These are phyloP conservation scores for Aspergillus terreus DNA, from an alignment of 2,329 filamentous ascomycete species.

Conservation along the genomic window DNA sequence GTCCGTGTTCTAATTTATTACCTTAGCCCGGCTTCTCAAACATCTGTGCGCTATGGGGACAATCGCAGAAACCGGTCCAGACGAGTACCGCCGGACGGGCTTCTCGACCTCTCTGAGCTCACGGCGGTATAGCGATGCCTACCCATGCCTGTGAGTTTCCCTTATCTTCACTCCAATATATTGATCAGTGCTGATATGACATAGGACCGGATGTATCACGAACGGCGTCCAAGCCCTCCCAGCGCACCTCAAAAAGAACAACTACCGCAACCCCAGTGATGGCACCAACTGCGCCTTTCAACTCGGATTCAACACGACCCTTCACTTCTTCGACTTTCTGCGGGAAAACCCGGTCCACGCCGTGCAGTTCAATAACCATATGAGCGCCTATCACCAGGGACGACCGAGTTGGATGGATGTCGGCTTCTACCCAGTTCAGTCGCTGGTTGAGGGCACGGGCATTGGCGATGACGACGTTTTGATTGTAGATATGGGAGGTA, in stretches of 20 bases:
- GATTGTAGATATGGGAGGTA: conserved; percentile 44
- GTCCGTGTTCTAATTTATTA: too few relatives aligned
- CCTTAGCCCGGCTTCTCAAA: conserved; percentile 28
- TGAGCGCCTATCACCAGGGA: conserved; percentile 16
- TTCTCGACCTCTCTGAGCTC: conserved; percentile 27
- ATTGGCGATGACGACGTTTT: conserved; percentile 14
- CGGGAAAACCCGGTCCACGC: conserved; percentile 14
- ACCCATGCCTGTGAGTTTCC: conserved; percentile 23
- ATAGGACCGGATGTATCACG: conserved; percentile 18
- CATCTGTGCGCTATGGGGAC: conserved; percentile 35
- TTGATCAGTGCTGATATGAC: background rate
- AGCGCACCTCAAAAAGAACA: conserved; percentile 18
- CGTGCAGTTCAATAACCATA: conserved; percentile 20
- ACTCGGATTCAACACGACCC: conserved; percentile 19
- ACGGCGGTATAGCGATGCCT: conserved; percentile 21
- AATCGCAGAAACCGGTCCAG: conserved; percentile 27
- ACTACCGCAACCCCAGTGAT: conserved; percentile 21
- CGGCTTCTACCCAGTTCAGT: conserved; percentile 25
- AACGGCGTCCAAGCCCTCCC: conserved; percentile 17
- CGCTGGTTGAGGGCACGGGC: conserved; percentile 12
- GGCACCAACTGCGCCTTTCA: conserved; percentile 21
- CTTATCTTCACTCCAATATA: too few relatives aligned
- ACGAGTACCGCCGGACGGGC: conserved; percentile 31
- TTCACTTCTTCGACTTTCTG: conserved; percentile 23
- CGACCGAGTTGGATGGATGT: conserved; percentile 22